Evolutionary conservation across 2,329 filamentous ascomycete species (phyloP), one percentile per base, ranked within the genome.

Genomic region (Aspergillus chevalieri): DNA sequence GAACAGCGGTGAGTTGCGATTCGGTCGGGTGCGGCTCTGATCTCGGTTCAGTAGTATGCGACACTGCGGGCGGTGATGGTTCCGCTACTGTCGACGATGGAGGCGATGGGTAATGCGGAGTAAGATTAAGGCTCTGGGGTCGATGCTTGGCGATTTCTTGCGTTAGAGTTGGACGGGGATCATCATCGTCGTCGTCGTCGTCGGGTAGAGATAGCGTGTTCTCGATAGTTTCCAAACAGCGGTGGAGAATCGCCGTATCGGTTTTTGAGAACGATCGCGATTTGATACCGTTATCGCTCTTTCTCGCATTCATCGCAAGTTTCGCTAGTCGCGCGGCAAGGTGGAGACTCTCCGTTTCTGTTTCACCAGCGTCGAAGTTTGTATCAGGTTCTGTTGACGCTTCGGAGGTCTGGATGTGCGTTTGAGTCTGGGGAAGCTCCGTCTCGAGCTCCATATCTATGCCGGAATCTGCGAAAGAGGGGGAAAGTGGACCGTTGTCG

Each of bases 221-320:
- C 47, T 74, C 71, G 26, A 74, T 66, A 39, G 59, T 63, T 41
- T 71, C 67, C 21, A 74, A 64, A 45, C 69, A 64, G 15, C 59
- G 56, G 41, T 70, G 64, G 9, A 73, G 59, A 12, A 58, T 55
- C 10, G 57, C 58, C 12, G 66, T 55, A 14, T 63, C 60, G n/a
- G 52, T 50, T 53, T 62, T 57, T 34, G 61, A 56, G 2, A 66
- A 50, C 24, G 26, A 30, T 30, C 26, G 26, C 49, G 48, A 36
- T 36, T 36, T 9, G 14, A 12, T 17, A 6, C 15, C 15, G 6
- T 36, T 36, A 60, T 54, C 15, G 8, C 19, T 10, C 19, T 21
- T 12, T 62, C 60, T n/a, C 68, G 47, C 17, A 62, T 30, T 30
- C 10, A 17, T 12, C 15, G 17, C 38, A 19, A 41, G 38, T 19